Evolutionary conservation across 192 early-diverging fungal species (phyloP), one percentile per base, ranked within the genome.

Genomic region (Coemansia guatemalensis): DNA sequence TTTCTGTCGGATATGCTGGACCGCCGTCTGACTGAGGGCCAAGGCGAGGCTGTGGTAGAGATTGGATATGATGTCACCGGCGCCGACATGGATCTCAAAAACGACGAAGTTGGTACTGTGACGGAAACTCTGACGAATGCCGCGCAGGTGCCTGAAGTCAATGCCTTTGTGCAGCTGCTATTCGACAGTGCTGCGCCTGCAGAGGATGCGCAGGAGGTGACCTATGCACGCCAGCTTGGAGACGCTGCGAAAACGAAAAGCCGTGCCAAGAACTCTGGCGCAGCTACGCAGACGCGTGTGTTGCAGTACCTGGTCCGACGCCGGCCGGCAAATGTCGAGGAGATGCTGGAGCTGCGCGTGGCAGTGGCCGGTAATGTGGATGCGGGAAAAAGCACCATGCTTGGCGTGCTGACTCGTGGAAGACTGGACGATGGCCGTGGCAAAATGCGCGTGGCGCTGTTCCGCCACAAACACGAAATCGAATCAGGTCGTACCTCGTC

Each of bases 361-460:
- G 91, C 90, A 17, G 93, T 95, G 26, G 92, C 88, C 25, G 95
- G 95, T 64, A 97, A 97, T 77, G 93, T 97, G 23, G 88, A 89
- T 53, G 86, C 88, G 53, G 88, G 88, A 35, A 96, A 95, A 84
- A 91, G 89, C 44, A 97, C 95, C 1, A 74, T 94, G 60, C 78
- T 97, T 24, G 95, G 95, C 22, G 93, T 95, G 8, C 69, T 97
- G 49, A 97, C 95, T 7, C 94, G 94, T 78, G 89, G 92, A 48
- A 82, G 88, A 3, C 83, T 97, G 33, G 95, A 97, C 77, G 93
- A 97, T 76, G 95, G 95, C 14, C 87, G 95, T 44, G 95, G 95
- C 50, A 92, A 88, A 53, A 92, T 92, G 14, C 90, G 95, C 23
- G 79, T 95, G 30, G 94, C 95, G 64, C 81, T 97, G 35, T 95